Conservation (phyloP, 805 yeast genomes). For the Schizosaccharomyces osmophilus region DNA sequence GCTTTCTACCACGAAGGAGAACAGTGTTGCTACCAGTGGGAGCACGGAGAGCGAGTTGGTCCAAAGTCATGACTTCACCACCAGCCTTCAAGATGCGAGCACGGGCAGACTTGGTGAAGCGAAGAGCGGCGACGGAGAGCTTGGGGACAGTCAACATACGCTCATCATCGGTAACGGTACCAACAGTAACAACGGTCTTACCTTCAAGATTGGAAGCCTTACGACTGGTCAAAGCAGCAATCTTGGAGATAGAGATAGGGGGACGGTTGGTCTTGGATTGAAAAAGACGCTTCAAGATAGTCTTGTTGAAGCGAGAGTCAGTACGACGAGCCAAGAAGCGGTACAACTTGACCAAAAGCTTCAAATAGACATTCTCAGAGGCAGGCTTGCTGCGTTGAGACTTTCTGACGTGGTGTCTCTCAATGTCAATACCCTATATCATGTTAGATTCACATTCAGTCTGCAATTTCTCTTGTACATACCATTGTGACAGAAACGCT, state of each 20-base stretch:
- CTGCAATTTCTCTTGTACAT: neutral
- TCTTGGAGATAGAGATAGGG: constrained; percentile 89
- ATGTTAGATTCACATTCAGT: neutral
- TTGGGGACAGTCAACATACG: constrained; percentile 87
- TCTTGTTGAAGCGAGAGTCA: constrained; percentile 92
- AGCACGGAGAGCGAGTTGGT: constrained; percentile 95
- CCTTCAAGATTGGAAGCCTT: constrained; percentile 62
- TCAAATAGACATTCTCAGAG: constrained; percentile 97
- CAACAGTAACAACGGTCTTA: constrained; percentile 84
- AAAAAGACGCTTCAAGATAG: constrained; percentile 79
- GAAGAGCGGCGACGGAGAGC: constrained; percentile 94
- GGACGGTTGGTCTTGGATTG: constrained; percentile 98
- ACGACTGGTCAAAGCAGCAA: constrained; percentile 24
- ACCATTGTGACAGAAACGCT: neutral
- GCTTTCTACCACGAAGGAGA: constrained; percentile 96
- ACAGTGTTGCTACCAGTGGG: constrained; percentile 99
- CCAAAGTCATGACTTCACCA: constrained; percentile 98
- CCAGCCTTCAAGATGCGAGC: constrained; percentile 94
- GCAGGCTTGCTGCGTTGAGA: constrained; percentile 98
- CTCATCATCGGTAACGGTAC: constrained; percentile 96
- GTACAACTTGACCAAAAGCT: constrained; percentile 91
- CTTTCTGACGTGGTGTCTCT: constrained; percentile 85
- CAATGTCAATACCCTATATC: constrained; percentile 29
- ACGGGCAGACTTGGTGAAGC: constrained; percentile 97
- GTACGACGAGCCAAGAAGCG: constrained; percentile 95